Percentiles rank a stretch among this genome's conserved stretches.
Conservation (phyloP, 2,329 filamentous ascomycete genomes). For the Nectriaceae sp. region DNA sequence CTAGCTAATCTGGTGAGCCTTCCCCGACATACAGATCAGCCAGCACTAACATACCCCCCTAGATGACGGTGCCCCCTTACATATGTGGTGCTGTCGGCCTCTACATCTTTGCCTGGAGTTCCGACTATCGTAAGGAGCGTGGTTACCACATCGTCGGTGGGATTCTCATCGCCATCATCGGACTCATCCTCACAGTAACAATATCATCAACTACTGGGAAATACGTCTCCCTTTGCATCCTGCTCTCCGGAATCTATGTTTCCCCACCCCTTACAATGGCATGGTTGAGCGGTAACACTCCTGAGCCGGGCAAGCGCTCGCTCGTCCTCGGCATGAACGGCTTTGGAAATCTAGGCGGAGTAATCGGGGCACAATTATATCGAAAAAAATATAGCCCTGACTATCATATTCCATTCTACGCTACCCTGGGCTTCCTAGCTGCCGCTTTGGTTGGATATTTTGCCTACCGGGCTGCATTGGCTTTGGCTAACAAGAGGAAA, state of each 20-base stretch:
- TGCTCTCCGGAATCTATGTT: conserved; percentile 28
- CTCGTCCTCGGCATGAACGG: conserved; percentile 31
- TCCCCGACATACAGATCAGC: background rate
- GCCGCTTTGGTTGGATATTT: conserved; percentile 25
- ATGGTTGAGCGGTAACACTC: conserved; percentile 31
- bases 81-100: conserved; percentile 30
- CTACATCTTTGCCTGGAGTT: conserved; percentile 28
- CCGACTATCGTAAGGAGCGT: conserved; percentile 26
- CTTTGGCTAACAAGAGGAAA: conserved; percentile 23
- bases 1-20: conserved; percentile 25
- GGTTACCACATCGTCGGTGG: conserved; percentile 28
- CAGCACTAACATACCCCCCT: background rate
- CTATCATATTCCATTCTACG: conserved; percentile 29
- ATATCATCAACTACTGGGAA: conserved; percentile 21
- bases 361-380: conserved; percentile 28
- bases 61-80: conserved; percentile 31
- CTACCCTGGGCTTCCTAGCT: conserved; percentile 24
- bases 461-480: conserved; percentile 22
- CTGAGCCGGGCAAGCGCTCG: conserved; percentile 30
- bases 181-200: conserved; percentile 26
- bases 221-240: conserved; percentile 27
- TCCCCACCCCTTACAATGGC: conserved; percentile 29
- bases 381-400: conserved; percentile 22
- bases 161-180: conserved; percentile 22
- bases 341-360: conserved; percentile 29